A percentile compares a stretch with the other conserved stretches of the same genome.
Conservation (phyloP, 176 grass and related monocot genomes). For the Oropetium thomaeum region DNA sequence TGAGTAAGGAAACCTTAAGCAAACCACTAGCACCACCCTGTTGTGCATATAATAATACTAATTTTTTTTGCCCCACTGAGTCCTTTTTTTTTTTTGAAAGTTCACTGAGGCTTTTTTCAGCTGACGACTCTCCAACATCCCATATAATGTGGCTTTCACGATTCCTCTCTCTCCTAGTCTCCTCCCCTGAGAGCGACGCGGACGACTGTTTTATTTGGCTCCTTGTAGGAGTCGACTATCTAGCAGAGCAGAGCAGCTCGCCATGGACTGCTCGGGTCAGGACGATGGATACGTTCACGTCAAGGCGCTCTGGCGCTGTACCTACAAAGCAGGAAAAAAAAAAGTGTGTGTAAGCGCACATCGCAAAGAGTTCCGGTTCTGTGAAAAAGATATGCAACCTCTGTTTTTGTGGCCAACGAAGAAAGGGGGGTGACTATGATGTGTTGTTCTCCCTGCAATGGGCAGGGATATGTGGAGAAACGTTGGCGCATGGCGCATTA, state of each 20-base stretch:
- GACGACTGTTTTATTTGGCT: slow-evolving; percentile 14
- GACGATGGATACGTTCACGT: neutral
- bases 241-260: neutral
- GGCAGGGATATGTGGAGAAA: slow-evolving; percentile 46
- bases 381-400: slow-evolving; percentile 12
- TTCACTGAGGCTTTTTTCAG: no score
- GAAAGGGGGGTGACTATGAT: neutral
- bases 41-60: neutral
- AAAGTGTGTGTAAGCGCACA: neutral
- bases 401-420: neutral
- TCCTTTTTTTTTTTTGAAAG: neutral
- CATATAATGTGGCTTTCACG: neutral
- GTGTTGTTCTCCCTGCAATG: neutral
- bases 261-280: neutral
- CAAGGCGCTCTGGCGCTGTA: neutral
- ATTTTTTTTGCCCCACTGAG: neutral
- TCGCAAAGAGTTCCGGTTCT: neutral
- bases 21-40: slow-evolving; percentile 20
- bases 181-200: slow-evolving; percentile 14
- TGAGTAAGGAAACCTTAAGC: slow-evolving; percentile 40
- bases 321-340: neutral
- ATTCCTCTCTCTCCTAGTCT: no score
- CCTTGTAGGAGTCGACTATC: slow-evolving; percentile 31
- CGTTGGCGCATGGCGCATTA: slow-evolving; percentile 27
- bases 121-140: neutral